phyloP scores from a whole-genome alignment of 768 basidiomycete genomes.

The Phylloporus arenicola region DNA sequence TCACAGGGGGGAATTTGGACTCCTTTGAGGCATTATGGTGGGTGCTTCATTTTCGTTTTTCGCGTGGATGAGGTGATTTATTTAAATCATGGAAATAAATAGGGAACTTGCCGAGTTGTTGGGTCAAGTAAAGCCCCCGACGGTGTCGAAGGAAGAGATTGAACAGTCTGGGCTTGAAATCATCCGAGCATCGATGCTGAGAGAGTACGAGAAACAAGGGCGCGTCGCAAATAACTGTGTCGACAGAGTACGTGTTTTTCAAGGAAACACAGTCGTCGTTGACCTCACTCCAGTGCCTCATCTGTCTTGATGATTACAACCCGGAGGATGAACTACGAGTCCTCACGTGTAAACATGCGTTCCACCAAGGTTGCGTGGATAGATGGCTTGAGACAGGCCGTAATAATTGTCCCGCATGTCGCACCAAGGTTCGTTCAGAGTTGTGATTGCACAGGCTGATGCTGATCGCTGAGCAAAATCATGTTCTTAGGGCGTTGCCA shows the following conservation, averaged over 20 bases:
- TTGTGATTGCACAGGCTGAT: background rate
- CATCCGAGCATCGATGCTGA: constrained; percentile 50
- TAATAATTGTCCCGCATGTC: constrained; percentile 92
- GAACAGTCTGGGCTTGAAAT: constrained; percentile 77
- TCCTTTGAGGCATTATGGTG: constrained; percentile 78
- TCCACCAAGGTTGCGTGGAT: constrained; percentile 86
- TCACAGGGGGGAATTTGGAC: constrained; percentile 72
- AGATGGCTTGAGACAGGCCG: constrained; percentile 79
- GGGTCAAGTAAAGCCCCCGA: constrained; percentile 78
- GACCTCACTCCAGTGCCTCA: constrained; percentile 52
- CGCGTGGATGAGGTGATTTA: background rate
- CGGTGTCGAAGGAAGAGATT: constrained; percentile 79
- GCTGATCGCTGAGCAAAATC: background rate
- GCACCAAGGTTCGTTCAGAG: constrained; percentile 53
- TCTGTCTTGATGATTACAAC: constrained; percentile 85
- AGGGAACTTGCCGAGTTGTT: constrained; percentile 82
- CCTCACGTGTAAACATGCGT: constrained; percentile 81
- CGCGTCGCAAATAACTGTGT: constrained; percentile 71
- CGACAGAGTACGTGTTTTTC: constrained; percentile 54
- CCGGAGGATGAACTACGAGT: constrained; percentile 74
- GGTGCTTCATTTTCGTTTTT: constrained; percentile 21
- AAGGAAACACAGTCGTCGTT: background rate
- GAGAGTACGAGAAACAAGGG: constrained; percentile 52
- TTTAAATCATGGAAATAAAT: constrained; percentile 1
- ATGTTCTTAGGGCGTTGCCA: constrained; percentile 21